Conservation (phyloP, 495 filamentous ascomycete genomes). For the Oleoguttula mirabilis region DNA sequence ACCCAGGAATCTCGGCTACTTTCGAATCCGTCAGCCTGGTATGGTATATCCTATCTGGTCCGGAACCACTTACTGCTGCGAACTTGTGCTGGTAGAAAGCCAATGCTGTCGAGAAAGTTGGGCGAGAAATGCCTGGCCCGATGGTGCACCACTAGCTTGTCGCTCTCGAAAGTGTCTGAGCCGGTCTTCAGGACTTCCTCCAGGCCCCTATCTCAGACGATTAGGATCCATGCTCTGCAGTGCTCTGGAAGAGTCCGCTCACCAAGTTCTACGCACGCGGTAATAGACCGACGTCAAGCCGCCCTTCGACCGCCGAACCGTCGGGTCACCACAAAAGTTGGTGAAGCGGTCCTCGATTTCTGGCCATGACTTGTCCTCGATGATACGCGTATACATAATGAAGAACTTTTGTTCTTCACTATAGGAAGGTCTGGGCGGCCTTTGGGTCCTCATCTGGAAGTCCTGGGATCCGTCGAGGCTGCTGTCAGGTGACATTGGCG, state of each 20-base stretch:
- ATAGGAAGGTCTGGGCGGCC: slow-evolving; percentile 15
- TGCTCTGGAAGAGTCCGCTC: not conserved
- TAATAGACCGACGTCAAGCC: slow-evolving; percentile 18
- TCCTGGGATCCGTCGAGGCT: no score
- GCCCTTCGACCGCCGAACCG: slow-evolving; percentile 8
- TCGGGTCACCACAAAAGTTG: not conserved
- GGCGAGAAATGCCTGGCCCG: slow-evolving; percentile 3
- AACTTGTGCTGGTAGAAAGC: no score
- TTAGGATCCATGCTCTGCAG: not conserved
- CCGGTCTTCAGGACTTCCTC: slow-evolving; percentile 13
- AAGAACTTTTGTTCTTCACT: slow-evolving; percentile 20
- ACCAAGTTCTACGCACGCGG: slow-evolving; percentile 15
- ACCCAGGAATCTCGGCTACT: no score
- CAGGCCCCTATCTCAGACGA: slow-evolving; percentile 1
- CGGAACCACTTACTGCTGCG: no score
- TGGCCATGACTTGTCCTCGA: slow-evolving; percentile 12
- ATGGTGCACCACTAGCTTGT: slow-evolving; percentile 2
- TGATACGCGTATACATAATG: slow-evolving; percentile 18
- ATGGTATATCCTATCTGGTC: no score
- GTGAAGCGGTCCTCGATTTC: slow-evolving; percentile 11
- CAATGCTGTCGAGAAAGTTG: slow-evolving; percentile 5
- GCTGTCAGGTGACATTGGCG: no score
- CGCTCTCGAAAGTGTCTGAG: not conserved
- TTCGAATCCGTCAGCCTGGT: no score
- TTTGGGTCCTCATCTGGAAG: no score